phyloP scores from a whole-genome alignment of 768 basidiomycete genomes.

The Rhodosporidiobolus odoratus region DNA sequence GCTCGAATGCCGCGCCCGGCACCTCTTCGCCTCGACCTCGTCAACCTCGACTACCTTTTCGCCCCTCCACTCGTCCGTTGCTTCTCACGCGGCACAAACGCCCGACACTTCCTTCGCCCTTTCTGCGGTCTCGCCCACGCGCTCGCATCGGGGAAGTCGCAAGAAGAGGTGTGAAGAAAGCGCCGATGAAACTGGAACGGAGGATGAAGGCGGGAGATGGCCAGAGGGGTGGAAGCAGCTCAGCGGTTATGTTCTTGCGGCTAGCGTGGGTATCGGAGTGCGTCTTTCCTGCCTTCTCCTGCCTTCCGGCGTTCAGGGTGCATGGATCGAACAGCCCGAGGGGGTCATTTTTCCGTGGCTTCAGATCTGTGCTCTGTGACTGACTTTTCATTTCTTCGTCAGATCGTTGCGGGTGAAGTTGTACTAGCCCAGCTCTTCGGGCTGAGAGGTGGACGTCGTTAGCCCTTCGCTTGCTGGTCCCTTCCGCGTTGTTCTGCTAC shows the following conservation, averaged over 20 bases:
- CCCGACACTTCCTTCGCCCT: neutral
- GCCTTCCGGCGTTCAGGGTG: neutral
- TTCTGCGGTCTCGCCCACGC: neutral
- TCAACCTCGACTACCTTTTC: neutral
- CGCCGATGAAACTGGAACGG: neutral
- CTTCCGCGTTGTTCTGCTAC: no score
- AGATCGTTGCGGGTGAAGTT: constrained; percentile 37
- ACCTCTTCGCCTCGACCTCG: neutral
- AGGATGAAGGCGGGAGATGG: neutral
- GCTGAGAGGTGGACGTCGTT: no score
- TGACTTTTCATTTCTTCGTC: neutral
- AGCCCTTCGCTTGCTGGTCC: no score
- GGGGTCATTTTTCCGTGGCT: no score
- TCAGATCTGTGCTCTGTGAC: no score
- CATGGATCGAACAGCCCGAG: neutral
- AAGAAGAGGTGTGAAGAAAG: neutral
- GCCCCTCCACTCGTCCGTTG: neutral
- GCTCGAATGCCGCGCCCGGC: constrained; percentile 6
- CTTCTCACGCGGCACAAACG: neutral
- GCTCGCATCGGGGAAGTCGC: neutral
- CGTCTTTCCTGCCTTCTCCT: neutral
- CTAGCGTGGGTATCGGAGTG: constrained; percentile 34
- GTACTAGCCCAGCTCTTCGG: constrained; percentile 22
- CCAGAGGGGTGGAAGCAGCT: constrained; percentile 18
- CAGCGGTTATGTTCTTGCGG: constrained; percentile 28